phyloP scores from a whole-genome alignment of 352 stramenopile species.

The Phytophthora agathidicida region DNA sequence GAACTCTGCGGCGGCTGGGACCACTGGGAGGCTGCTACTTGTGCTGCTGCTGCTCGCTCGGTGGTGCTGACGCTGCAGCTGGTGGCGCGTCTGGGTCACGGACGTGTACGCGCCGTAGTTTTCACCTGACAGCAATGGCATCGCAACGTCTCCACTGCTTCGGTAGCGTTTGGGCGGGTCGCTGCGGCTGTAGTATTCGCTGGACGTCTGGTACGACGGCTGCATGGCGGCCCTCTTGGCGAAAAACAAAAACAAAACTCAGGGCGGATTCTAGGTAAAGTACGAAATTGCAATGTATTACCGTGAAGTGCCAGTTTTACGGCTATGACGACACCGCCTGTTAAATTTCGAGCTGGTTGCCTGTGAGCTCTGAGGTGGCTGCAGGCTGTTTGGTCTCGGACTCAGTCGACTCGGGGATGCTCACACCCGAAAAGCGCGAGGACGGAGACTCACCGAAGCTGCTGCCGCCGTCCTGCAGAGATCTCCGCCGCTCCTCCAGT shows the following conservation, averaged over 20 bases:
- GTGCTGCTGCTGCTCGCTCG: conserved; percentile 30
- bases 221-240: conserved; percentile 12
- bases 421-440: conserved; percentile 28
- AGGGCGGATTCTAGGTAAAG: no score
- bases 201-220: conserved; percentile 25
- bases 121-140: conserved; percentile 13
- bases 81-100: conserved; percentile 25
- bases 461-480: conserved; percentile 29
- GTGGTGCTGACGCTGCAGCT: conserved; percentile 37
- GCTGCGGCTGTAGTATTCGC: conserved; percentile 24
- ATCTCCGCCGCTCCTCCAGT: conserved; percentile 51
- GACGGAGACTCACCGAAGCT: conserved; percentile 27
- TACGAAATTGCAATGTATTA: conserved; percentile 22
- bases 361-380: conserved; percentile 7
- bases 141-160: neutral
- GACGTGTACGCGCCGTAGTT: conserved; percentile 29
- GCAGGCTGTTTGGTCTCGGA: conserved; percentile 24
- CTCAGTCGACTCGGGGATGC: conserved; percentile 31
- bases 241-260: conserved; percentile 14
- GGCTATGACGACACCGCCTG: neutral
- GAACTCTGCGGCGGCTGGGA: conserved; percentile 18
- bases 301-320: conserved; percentile 9
- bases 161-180: conserved; percentile 23
- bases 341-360: conserved; percentile 62
- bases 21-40: conserved; percentile 26